Percentiles rank a stretch among this genome's conserved stretches.
phyloP scores from a whole-genome alignment of 2,329 filamentous ascomycete species.

The Claviceps sorghi region DNA sequence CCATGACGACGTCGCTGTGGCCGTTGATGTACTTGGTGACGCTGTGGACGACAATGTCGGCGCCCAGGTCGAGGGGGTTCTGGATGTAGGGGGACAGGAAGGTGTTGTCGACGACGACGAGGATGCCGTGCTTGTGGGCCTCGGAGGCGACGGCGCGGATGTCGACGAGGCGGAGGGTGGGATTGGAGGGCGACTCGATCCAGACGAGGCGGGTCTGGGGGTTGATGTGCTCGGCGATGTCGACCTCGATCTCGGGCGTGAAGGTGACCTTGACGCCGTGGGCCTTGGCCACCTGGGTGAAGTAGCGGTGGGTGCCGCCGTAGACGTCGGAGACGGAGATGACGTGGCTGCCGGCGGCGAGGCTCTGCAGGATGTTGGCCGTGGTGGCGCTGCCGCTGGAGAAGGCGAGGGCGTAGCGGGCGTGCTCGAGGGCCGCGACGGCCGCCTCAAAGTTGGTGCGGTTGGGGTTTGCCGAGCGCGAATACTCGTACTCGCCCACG shows the following conservation, averaged over 20 bases:
- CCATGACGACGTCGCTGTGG: conserved; percentile 94
- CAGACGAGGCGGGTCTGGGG: conserved; percentile 86
- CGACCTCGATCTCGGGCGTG: conserved; percentile 78
- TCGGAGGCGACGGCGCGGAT: conserved; percentile 71
- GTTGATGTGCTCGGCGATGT: conserved; percentile 72
- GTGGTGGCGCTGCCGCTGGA: conserved; percentile 89
- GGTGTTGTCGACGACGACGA: conserved; percentile 98
- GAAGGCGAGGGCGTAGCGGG: conserved; percentile 85
- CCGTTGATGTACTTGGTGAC: conserved; percentile 99
- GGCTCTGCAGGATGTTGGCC: conserved; percentile 80
- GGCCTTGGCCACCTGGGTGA: conserved; percentile 90
- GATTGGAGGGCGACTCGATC: conserved; percentile 91
- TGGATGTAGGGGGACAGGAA: conserved; percentile 95
- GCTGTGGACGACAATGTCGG: conserved; percentile 91
- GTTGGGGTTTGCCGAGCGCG: conserved; percentile 86
- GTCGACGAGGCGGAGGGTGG: conserved; percentile 83
- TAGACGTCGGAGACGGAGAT: conserved; percentile 96
- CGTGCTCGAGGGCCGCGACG: conserved; percentile 83
- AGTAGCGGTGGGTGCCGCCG: conserved; percentile 94
- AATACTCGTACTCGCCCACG: conserved; percentile 84
- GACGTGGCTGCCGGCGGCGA: conserved; percentile 83
- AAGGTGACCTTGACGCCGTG: conserved; percentile 94
- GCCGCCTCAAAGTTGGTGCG: conserved; percentile 86
- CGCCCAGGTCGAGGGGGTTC: conserved; percentile 87
- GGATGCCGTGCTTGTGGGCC: conserved; percentile 76